Evolutionary conservation across 2,329 filamentous ascomycete genomes (phyloP).

Genomic region (Botrytis medusae): DNA sequence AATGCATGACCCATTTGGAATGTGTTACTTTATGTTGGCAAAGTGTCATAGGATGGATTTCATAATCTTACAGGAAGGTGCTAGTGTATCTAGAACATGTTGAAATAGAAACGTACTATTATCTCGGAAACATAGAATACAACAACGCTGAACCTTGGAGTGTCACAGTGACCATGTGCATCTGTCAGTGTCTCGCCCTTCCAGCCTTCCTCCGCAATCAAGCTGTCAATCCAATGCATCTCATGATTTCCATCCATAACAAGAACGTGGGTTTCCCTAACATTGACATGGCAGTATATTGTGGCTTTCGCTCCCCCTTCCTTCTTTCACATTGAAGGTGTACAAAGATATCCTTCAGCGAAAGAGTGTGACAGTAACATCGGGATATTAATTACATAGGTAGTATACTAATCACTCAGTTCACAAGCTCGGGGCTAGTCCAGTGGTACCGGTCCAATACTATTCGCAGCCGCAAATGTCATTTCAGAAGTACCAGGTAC

Average conservation of each 20-base stretch:
- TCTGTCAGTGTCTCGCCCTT: not conserved
- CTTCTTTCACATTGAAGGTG: not conserved
- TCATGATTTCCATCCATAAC: not conserved
- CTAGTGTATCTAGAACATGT: not conserved
- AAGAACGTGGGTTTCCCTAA: not conserved
- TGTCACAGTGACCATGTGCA: not conserved
- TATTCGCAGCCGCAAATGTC: slow-evolving; percentile 8
- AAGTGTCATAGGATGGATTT: slow-evolving; percentile 11
- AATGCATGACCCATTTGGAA: not conserved
- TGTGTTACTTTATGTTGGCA: not conserved
- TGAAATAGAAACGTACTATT: not conserved
- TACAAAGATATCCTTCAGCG: not conserved
- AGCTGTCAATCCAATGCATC: slow-evolving; percentile 2
- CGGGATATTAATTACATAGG: slow-evolving; percentile 1
- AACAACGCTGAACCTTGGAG: slow-evolving; percentile 1
- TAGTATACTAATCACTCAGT: not conserved
- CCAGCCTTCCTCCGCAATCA: not conserved
- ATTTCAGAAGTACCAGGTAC: not conserved
- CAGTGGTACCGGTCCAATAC: not conserved
- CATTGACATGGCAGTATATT: not conserved
- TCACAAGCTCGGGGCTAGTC: not conserved
- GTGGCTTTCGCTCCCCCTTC: not conserved
- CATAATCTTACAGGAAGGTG: not conserved
- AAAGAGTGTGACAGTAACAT: not conserved
- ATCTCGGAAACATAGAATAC: not conserved